Evolutionary conservation across 805 yeast genomes (phyloP).

Genomic region (Monosporozyma solicola): DNA sequence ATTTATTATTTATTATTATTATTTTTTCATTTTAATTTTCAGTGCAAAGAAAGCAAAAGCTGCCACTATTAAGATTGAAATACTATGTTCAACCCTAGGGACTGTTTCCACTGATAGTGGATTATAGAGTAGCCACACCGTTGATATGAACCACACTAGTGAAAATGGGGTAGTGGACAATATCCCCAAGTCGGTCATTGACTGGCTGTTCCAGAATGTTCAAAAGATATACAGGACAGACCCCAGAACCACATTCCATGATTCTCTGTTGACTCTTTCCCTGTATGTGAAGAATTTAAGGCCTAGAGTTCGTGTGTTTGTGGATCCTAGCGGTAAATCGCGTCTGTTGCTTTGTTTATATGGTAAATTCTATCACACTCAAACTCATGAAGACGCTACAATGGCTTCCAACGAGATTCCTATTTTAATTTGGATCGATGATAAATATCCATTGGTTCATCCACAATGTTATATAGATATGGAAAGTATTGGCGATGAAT

Average conservation of each 20-base stretch:
- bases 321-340: conserved; percentile 49
- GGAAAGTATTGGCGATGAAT: conserved; percentile 37
- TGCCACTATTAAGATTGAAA: not conserved
- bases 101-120: not conserved
- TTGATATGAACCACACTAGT: not conserved
- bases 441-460: conserved; percentile 53
- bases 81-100: not conserved
- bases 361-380: conserved; percentile 38
- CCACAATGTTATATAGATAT: conserved; percentile 57
- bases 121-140: not conserved
- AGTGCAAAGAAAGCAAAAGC: not conserved
- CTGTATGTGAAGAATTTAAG: conserved; percentile 46
- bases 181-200: conserved; percentile 6
- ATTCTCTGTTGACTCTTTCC: conserved; percentile 39
- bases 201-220: conserved; percentile 7
- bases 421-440: conserved; percentile 69
- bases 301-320: conserved; percentile 61
- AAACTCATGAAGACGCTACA: not conserved
- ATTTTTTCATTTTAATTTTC: not conserved
- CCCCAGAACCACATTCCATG: conserved; percentile 53
- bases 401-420: conserved; percentile 33
- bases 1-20: not conserved
- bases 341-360: conserved; percentile 52
- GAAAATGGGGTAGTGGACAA: not conserved
- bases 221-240: conserved; percentile 42